These are phyloP conservation scores for Talaromyces pinophilus DNA, from an alignment of 2,329 filamentous ascomycete genomes.

Conservation along the genomic window DNA sequence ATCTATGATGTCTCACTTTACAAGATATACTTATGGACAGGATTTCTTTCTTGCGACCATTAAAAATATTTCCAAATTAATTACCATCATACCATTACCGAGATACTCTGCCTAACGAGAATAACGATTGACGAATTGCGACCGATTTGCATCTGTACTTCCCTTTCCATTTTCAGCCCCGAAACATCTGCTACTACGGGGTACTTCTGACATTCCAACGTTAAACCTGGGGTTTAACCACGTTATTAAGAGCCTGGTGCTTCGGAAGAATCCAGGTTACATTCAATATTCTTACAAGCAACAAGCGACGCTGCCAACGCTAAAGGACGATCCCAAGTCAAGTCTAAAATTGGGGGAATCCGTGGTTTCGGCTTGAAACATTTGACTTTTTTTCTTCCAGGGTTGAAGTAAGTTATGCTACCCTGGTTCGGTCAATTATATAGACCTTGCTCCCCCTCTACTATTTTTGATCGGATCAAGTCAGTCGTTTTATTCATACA, in stretches of 20 bases:
- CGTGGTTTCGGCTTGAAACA: conserved; percentile 16
- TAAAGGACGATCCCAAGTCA: conserved; percentile 9
- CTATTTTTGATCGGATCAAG: background rate
- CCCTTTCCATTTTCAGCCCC: background rate
- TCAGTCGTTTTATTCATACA: background rate
- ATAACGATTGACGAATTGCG: background rate
- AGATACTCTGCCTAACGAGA: background rate
- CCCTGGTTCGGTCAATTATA: conserved; percentile 8
- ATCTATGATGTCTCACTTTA: conserved; percentile 1
- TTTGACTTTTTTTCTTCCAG: background rate
- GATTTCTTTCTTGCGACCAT: background rate
- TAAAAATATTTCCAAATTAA: background rate
- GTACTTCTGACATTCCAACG: background rate
- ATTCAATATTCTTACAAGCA: background rate
- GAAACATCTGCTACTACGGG: background rate
- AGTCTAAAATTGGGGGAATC: background rate
- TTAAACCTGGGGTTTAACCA: conserved; percentile 2
- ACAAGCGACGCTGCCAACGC: background rate
- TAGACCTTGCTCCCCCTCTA: background rate
- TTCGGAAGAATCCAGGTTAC: background rate
- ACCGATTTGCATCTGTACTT: conserved; percentile 2
- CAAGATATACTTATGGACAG: background rate
- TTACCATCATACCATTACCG: background rate
- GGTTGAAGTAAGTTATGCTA: conserved; percentile 6
- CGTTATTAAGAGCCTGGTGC: background rate